Evolutionary conservation across 1,139 yeast species (phyloP), one percentile per base, ranked within the genome.

Genomic region (Schizosaccharomyces versatilis): DNA sequence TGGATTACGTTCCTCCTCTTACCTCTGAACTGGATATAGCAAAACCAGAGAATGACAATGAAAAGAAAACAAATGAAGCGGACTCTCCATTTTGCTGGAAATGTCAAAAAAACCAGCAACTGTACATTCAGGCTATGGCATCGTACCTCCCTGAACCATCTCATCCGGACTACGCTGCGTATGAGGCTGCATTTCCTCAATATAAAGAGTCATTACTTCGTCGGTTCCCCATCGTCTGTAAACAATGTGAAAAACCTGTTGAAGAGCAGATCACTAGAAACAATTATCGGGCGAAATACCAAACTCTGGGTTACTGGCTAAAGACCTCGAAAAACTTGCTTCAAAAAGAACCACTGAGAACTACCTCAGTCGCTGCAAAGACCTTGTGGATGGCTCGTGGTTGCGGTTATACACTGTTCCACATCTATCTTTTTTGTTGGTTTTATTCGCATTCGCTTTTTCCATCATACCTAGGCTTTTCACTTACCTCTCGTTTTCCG

Each of bases 241-340:
- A 42, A 9, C 38, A 55, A 15, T 60, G 62, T 41, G 54, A 53
- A 7, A 54, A 57, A 9, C 52, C 47, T 19, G 59, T 60, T 38
- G 53, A 57, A 15, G 53, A 56, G 15, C 55, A 55, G 12, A 41
- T 60, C 19, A 58, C 54, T n/a, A 15, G 53, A 17, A 59, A 60
- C 24, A 58, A 60, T 39, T 60, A 60, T 38, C 44, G 51, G 12
- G 61, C 62, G 10, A 60, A 60, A 54, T 54, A 62, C 8, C 49
- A 41, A 12, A 55, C 60, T 1, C 54, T 60, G 36, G 62, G 62
- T 1, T 36, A 47, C 3, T 54, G 60, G 57, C 59, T 60, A 17
- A 47, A n/a, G 9, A 36, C 19, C 17, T 53, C 54, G n/a, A 51
- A 53, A 24, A 47, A 51, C n/a, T 38, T 44, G 40, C 42, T 49